phyloP scores from a whole-genome alignment of 768 basidiomycete species.

The Panaeolus cyanescens region DNA sequence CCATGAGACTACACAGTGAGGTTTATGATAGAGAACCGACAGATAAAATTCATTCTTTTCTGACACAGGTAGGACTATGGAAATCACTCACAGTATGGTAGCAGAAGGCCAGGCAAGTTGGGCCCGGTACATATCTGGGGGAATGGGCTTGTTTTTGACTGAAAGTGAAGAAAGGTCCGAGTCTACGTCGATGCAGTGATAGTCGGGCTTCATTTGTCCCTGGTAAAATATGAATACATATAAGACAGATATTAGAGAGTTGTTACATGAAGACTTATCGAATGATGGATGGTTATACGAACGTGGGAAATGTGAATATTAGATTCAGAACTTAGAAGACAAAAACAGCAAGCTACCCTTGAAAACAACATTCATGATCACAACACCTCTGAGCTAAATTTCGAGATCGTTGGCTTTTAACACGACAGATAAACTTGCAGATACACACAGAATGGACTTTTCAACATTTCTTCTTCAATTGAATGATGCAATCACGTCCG shows the following conservation, averaged over 20 bases:
- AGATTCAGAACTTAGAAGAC: not conserved
- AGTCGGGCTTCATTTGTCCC: too few species aligned
- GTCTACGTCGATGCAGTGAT: too few species aligned
- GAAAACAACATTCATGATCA: not conserved
- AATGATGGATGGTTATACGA: not conserved
- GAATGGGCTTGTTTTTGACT: not conserved
- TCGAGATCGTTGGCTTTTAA: too few species aligned
- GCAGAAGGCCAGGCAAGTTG: not conserved
- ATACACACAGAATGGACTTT: conserved; percentile 54
- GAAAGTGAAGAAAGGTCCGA: too few species aligned
- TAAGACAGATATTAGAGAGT: not conserved
- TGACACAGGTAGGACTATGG: too few species aligned
- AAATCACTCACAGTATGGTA: not conserved
- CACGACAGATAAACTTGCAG: too few species aligned
- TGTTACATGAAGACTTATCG: not conserved
- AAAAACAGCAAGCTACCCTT: not conserved
- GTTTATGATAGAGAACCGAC: too few species aligned
- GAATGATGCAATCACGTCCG: conserved; percentile 57
- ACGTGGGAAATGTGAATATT: not conserved
- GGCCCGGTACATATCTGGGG: too few species aligned
- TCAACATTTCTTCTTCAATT: conserved; percentile 61
- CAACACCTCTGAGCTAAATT: not conserved
- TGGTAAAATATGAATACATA: too few species aligned
- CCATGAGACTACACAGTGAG: not conserved
- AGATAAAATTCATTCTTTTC: too few species aligned